These are phyloP conservation scores for Bimuria novae-zelandiae DNA, from an alignment of 2,329 filamentous ascomycete genomes.

Conservation along the genomic window DNA sequence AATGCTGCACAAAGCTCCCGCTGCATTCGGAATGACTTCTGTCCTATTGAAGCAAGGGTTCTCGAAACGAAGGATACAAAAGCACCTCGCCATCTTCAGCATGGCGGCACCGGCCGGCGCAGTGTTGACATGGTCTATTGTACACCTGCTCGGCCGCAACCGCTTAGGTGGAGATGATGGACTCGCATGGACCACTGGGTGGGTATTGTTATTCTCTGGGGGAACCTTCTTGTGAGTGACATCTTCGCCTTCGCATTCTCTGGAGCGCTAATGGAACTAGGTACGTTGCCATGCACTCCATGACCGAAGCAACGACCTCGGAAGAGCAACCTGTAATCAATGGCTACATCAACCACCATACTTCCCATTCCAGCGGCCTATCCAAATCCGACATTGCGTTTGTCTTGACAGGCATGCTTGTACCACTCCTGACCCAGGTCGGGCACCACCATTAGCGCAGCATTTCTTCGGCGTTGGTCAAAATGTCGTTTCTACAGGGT, in stretches of 20 bases:
- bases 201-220: constrained; percentile 90
- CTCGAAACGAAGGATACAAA: constrained; percentile 80
- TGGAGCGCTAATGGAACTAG: constrained; percentile 52
- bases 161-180: constrained; percentile 61
- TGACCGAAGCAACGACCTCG: constrained; percentile 72
- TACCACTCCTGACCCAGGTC: constrained; percentile 77
- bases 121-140: constrained; percentile 78
- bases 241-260: background rate
- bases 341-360: constrained; percentile 59
- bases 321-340: constrained; percentile 47
- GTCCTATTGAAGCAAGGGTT: constrained; percentile 89
- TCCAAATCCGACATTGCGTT: constrained; percentile 59
- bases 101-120: constrained; percentile 87
- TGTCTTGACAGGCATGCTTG: constrained; percentile 75
- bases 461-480: constrained; percentile 5
- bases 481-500: background rate
- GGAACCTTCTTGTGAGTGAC: constrained; percentile 86
- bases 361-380: constrained; percentile 54
- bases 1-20: constrained; percentile 96
- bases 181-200: constrained; percentile 86
- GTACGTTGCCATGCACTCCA: constrained; percentile 98
- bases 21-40: constrained; percentile 91
- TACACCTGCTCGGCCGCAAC: constrained; percentile 72
- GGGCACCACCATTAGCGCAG: constrained; percentile 64
- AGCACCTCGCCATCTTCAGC: constrained; percentile 88